Percentiles rank a stretch among this genome's conserved stretches.
phyloP scores from a whole-genome alignment of 2,329 filamentous ascomycete species.

The Colletotrichum sublineola region DNA sequence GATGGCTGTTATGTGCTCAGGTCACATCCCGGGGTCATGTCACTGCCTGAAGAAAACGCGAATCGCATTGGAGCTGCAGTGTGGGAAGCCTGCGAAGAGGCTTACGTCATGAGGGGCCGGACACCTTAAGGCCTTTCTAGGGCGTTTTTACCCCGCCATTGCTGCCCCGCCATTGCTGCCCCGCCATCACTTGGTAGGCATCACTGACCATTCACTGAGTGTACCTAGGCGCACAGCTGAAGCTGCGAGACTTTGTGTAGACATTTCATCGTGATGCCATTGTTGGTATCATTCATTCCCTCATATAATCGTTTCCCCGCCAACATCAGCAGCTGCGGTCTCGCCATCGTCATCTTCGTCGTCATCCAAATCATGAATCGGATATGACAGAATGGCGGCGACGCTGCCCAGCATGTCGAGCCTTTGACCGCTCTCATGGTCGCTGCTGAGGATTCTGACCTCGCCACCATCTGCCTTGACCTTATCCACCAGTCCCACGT shows the following conservation, averaged over 20 bases:
- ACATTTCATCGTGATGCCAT: neutral
- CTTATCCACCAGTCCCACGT: conserved; percentile 87
- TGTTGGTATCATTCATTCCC: conserved; percentile 3
- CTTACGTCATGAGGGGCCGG: conserved; percentile 34
- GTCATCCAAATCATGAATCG: conserved; percentile 84
- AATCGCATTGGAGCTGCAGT: conserved; percentile 17
- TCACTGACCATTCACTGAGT: neutral
- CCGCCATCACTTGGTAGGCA: neutral
- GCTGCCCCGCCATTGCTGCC: neutral
- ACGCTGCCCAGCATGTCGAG: conserved; percentile 88
- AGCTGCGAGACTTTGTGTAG: neutral
- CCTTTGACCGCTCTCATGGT: conserved; percentile 92
- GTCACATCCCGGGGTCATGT: neutral
- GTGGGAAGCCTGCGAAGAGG: neutral
- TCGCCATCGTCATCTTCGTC: conserved; percentile 63
- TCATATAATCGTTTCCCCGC: conserved; percentile 30
- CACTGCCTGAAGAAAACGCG: neutral
- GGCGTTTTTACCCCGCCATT: conserved; percentile 17
- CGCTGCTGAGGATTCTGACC: conserved; percentile 88
- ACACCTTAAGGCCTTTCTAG: conserved; percentile 5
- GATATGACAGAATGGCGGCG: conserved; percentile 91
- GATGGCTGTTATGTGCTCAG: conserved; percentile 11
- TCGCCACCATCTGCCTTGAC: conserved; percentile 91
- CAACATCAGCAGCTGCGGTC: conserved; percentile 14
- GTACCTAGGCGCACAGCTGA: neutral